These are phyloP conservation scores for Cyberlindnera galapagoensis DNA, from an alignment of 805 yeast genomes.

Conservation along the genomic window DNA sequence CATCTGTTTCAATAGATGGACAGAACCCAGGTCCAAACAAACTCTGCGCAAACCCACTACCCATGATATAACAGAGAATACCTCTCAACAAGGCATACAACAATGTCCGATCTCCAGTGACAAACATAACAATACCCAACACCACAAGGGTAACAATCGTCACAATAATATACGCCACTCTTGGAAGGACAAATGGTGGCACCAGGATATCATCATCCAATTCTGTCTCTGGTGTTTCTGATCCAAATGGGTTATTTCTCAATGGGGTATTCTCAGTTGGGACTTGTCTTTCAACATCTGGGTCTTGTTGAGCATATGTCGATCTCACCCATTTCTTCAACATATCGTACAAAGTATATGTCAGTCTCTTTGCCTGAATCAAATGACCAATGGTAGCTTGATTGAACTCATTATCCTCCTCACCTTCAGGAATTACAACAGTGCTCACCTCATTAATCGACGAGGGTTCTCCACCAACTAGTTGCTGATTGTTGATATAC, in stretches of 20 bases:
- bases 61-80: slow-evolving; percentile 17
- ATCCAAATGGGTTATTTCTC: too few species aligned
- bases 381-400: not conserved
- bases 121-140: slow-evolving; percentile 6
- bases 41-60: slow-evolving; percentile 1
- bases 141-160: slow-evolving; percentile 2
- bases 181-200: not conserved
- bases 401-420: not conserved
- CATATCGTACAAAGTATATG: not conserved
- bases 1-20: slow-evolving; percentile 7
- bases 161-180: slow-evolving; percentile 2
- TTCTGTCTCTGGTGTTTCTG: slow-evolving; percentile 4
- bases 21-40: slow-evolving; percentile 19
- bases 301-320: slow-evolving; percentile 1
- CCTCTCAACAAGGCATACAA: slow-evolving; percentile 15
- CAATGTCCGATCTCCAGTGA: slow-evolving; percentile 16
- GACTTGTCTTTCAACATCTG: slow-evolving; percentile 9
- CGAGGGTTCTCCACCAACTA: not conserved
- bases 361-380: too few species aligned
- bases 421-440: not conserved
- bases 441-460: not conserved
- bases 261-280: too few species aligned
- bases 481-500: too few species aligned
- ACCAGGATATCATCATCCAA: not conserved
- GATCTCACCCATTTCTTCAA: not conserved